Conservation (phyloP, 768 basidiomycete species). For the Multifurca ochricompacta region DNA sequence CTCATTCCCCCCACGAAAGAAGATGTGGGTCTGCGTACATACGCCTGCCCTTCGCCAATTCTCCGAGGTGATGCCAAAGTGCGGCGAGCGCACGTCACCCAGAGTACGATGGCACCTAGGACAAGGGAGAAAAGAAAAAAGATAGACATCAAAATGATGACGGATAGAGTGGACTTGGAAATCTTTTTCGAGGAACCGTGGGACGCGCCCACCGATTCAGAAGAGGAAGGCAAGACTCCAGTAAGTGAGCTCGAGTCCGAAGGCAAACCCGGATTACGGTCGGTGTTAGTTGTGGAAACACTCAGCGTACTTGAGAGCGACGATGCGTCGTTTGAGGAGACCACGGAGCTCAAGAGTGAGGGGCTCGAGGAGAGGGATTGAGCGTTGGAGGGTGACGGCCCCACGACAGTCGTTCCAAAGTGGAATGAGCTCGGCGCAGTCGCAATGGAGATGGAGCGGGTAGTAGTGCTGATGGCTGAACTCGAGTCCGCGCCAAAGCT, state of each 20-base stretch:
- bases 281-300: no score
- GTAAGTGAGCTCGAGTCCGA: no score
- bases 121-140: constrained; percentile 17
- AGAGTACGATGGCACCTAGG: constrained; percentile 17
- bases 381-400: background rate
- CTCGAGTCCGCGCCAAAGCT: background rate
- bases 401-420: background rate
- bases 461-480: background rate
- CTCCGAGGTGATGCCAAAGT: background rate
- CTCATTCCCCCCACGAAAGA: background rate
- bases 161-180: background rate
- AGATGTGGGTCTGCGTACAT: background rate
- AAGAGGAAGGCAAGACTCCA: no score
- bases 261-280: no score
- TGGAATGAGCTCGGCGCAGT: background rate
- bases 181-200: background rate
- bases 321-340: background rate
- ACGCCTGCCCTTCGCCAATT: background rate
- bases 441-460: background rate
- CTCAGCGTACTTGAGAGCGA: background rate
- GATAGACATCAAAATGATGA: background rate
- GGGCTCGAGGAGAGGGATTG: background rate
- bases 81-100: background rate
- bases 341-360: background rate
- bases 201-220: no score